phyloP scores from a whole-genome alignment of 306 rosid genomes.

The Prinsepia uniflora region DNA sequence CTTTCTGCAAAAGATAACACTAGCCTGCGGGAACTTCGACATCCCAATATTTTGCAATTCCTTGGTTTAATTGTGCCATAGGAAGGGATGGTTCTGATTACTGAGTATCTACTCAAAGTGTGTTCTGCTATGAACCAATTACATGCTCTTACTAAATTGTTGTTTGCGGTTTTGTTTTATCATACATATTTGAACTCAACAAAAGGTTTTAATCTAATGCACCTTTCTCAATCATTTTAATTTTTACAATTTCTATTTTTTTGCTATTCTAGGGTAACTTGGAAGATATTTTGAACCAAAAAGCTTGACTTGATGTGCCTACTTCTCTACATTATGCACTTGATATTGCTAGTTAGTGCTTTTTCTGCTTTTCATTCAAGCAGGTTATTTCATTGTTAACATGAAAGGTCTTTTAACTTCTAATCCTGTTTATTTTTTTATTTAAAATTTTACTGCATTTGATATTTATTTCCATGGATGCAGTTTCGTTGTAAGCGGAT shows the following conservation, averaged over 20 bases:
- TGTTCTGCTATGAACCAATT: neutral
- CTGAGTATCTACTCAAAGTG: slow-evolving; percentile 19
- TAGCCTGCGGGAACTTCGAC: slow-evolving; percentile 24
- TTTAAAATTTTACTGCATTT: too few species aligned
- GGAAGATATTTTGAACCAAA: slow-evolving; percentile 21
- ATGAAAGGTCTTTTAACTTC: neutral
- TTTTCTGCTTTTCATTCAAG: neutral
- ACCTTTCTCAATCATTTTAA: neutral
- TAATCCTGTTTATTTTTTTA: neutral
- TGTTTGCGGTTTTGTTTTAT: neutral
- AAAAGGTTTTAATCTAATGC: neutral
- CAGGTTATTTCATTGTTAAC: too few species aligned
- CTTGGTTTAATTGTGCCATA: slow-evolving; percentile 32
- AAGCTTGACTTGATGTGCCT: slow-evolving; percentile 17
- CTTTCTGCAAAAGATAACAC: slow-evolving; percentile 26
- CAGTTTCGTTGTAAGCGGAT: too few species aligned
- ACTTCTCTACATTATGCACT: slow-evolving; percentile 28
- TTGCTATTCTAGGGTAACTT: slow-evolving; percentile 23
- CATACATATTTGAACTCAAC: neutral
- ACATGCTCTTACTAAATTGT: neutral
- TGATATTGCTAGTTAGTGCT: slow-evolving; percentile 29
- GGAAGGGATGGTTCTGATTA: slow-evolving; percentile 25
- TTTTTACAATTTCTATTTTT: neutral
- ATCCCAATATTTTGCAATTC: slow-evolving; percentile 32
- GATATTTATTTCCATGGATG: too few species aligned